Conservation (phyloP, 2,329 filamentous ascomycete genomes). For the Hypoxylon sp. region DNA sequence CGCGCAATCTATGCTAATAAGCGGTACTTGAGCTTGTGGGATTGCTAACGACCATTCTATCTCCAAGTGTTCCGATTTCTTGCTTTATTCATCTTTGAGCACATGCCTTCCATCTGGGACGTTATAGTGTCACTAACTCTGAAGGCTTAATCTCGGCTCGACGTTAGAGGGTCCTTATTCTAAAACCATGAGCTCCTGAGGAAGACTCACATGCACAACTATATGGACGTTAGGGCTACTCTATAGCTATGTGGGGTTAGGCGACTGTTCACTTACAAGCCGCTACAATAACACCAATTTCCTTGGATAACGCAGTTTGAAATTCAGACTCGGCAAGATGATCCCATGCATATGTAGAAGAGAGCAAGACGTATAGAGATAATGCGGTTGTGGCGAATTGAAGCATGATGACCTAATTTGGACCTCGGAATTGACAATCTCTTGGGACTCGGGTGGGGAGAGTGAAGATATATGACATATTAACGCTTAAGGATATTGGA, state of each 20-base stretch:
- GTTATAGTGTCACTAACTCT: slow-evolving; percentile 21
- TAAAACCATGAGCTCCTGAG: background rate
- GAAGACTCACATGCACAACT: slow-evolving; percentile 32
- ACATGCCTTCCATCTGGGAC: background rate
- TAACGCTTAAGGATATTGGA: background rate
- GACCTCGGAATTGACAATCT: background rate
- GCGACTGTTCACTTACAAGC: slow-evolving; percentile 28
- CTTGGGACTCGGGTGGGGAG: background rate
- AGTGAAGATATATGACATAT: background rate
- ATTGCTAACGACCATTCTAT: slow-evolving; percentile 42
- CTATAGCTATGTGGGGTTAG: background rate
- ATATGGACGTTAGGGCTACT: slow-evolving; percentile 3
- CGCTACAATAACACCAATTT: slow-evolving; percentile 16
- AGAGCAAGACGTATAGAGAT: slow-evolving; percentile 4
- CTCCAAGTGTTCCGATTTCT: slow-evolving; percentile 43
- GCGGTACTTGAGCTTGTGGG: slow-evolving; percentile 28
- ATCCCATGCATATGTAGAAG: slow-evolving; percentile 22
- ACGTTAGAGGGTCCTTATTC: slow-evolving; percentile 7
- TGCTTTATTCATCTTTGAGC: slow-evolving; percentile 32
- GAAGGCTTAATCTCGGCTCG: slow-evolving; percentile 20
- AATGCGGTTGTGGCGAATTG: background rate
- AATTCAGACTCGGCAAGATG: slow-evolving; percentile 24
- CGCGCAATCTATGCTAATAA: slow-evolving; percentile 47
- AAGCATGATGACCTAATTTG: slow-evolving; percentile 14
- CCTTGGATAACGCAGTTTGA: slow-evolving; percentile 15